Evolutionary conservation across 2,329 filamentous ascomycete genomes (phyloP).

Genomic region (Colletotrichum eleusines): DNA sequence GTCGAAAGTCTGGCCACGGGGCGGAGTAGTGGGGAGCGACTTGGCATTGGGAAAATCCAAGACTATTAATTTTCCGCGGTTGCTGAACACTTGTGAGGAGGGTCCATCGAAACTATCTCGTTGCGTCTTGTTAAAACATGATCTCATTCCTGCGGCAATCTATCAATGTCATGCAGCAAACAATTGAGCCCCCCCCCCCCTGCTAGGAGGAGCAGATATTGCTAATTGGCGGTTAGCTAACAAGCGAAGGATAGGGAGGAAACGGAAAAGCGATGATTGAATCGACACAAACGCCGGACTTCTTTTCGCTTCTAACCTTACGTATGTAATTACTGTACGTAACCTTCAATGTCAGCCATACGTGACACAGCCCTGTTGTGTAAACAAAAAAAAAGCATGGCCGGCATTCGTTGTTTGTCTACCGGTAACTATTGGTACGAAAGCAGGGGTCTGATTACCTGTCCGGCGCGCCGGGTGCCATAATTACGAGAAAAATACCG

Average conservation of each 20-base stretch:
- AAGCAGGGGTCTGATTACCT: not conserved
- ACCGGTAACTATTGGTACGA: not conserved
- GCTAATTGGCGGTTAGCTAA: not conserved
- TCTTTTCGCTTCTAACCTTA: no score
- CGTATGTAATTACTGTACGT: not conserved
- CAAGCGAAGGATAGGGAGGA: not conserved
- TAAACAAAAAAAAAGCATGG: not conserved
- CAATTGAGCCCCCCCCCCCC: not conserved
- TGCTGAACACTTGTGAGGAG: no score
- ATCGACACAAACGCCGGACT: not conserved
- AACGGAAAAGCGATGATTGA: not conserved
- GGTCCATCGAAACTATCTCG: not conserved
- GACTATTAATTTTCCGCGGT: not conserved
- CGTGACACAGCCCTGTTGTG: not conserved
- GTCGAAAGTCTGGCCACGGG: not conserved
- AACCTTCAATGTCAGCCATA: conserved; percentile 6
- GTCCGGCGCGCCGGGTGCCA: not conserved
- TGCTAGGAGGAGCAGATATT: not conserved
- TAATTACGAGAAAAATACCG: conserved; percentile 2
- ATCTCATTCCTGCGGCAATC: not conserved
- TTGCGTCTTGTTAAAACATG: not conserved
- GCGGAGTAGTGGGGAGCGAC: not conserved
- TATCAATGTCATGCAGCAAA: not conserved
- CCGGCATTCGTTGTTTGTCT: not conserved
- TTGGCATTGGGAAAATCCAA: no score